Evolutionary conservation across 257 asterid species (phyloP), one percentile per base, ranked within the genome.

Genomic region (Leptodermis oblonga): DNA sequence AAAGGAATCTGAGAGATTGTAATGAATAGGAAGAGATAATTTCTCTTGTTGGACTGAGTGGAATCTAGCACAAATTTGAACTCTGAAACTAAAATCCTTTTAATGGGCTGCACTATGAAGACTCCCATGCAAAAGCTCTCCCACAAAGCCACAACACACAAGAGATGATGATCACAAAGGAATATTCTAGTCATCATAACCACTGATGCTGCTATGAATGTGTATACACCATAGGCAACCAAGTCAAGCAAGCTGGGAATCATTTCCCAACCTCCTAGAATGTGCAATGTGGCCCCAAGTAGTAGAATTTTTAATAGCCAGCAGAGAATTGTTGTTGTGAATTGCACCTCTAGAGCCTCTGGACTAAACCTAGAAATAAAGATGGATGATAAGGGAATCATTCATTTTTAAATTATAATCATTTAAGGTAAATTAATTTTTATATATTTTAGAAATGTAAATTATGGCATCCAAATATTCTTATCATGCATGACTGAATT

Each of bases 321-420:
- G 23, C 80, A 68, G 4, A 76, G 66, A 20, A 76, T 51, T 46
- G 73, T 69, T 18, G 71, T 76, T 8, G 68, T 55, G 55, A 66
- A 76, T 31, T 58, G 73, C 73, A 62, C 62, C 17, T 67, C 72
- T 52, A 76, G 52, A 46, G 77, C 80, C 60, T 76, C 80, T 11
- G 77, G 77, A 36, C 80, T 59, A 71, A 76, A 76, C 77, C 80
- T 76, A 51, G n/a, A n/a, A n/a, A n/a, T n/a, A n/a, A n/a, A n/a
- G n/a, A n/a, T n/a, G n/a, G n/a, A n/a, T n/a, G n/a, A n/a, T n/a
- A n/a, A n/a, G n/a, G n/a, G n/a, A n/a, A n/a, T n/a, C n/a, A n/a
- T n/a, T n/a, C n/a, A n/a, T n/a, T n/a, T n/a, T n/a, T n/a, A n/a
- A n/a, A n/a, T n/a, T n/a, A n/a, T n/a, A n/a, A n/a, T n/a, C n/a